Percentiles rank a stretch among this genome's conserved stretches.
Conservation (phyloP, 2,329 filamentous ascomycete genomes). For the Pezicula neosporulosa region DNA sequence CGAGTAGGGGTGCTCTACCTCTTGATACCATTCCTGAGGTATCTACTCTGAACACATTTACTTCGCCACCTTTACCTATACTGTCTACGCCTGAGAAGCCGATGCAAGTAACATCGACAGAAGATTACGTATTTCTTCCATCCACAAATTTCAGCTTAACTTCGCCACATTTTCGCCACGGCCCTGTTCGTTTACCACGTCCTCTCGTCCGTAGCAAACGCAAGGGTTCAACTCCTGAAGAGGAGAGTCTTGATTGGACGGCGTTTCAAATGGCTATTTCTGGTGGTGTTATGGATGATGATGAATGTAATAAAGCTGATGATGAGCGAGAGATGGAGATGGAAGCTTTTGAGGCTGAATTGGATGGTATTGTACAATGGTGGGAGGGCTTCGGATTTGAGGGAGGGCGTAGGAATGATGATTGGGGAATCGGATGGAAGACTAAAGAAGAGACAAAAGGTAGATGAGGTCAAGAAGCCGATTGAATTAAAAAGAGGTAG, state of each 20-base stretch:
- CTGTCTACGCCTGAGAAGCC: not conserved
- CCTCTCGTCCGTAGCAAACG: slow-evolving; percentile 32
- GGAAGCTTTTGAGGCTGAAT: slow-evolving; percentile 14
- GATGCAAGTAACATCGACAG: not conserved
- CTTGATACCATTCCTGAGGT: slow-evolving; percentile 42
- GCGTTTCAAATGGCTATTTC: slow-evolving; percentile 64
- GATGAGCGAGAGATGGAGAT: slow-evolving; percentile 22
- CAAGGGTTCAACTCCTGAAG: slow-evolving; percentile 19
- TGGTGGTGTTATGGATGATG: slow-evolving; percentile 47
- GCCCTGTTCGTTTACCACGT: slow-evolving; percentile 49
- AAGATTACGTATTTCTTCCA: slow-evolving; percentile 32
- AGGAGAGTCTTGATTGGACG: slow-evolving; percentile 58
- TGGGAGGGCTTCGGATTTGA: slow-evolving; percentile 17
- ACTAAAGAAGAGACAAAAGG: not conserved
- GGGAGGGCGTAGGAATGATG: slow-evolving; percentile 11
- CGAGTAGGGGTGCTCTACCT: slow-evolving; percentile 14
- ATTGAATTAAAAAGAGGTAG: not conserved
- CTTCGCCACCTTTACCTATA: not conserved
- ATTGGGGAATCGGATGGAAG: slow-evolving; percentile 5
- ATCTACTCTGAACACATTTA: slow-evolving; percentile 12
- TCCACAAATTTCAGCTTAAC: slow-evolving; percentile 45
- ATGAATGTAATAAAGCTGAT: slow-evolving; percentile 48
- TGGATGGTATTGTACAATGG: slow-evolving; percentile 19
- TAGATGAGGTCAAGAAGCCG: not conserved
- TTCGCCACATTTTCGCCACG: slow-evolving; percentile 49